Base-by-base conservation (phyloP, 1,139 yeast species). In the Scheffersomyces stambukii region DNA sequence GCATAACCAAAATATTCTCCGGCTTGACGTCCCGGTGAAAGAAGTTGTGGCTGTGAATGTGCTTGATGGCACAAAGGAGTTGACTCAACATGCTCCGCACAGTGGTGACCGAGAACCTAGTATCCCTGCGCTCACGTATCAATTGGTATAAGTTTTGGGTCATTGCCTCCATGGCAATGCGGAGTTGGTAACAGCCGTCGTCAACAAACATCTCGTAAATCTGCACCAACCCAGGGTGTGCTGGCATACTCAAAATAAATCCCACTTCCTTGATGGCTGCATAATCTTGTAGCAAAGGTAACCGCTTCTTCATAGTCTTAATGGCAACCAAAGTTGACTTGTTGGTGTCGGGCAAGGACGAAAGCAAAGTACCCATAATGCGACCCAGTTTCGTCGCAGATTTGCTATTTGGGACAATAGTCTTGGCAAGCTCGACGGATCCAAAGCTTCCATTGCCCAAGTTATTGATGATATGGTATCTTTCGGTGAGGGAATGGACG, bases 1-100 rank as follows among this genome's bases (percentile, higher is more conserved):
- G 75, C 25, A 79, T 66, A 2, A 89, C 75, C 41, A 89, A 70
- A 16, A 91, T 80, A 53, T 91, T 91, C 36, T 65, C 80, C 1
- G 81, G 80, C 42, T 75, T 91, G 31, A 91, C 71, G 61, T 91
- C 98, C 37, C 98, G 73, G 53, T 91, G 97, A 50, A 82, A 84
- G 52, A 73, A 89, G 19, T 77, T 73, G 40, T 74, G 64, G 16
- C 60, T 57, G 52, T 91, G 98, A 35, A 91, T 86, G 54, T 91
- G 97, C 31, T 74, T 70, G 23, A 89, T 65, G 1, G 94, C 97
- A 29, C 71, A 66, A 29, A 86, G 63, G 1, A 89, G 54, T 52
- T 91, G 96, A 6, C 79, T 49, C 28, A 83, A 56, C 24, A 86
- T 77, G 28, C 84, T 74, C 39, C 70, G 75, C 30, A 83, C 51